A percentile compares a stretch with the other conserved stretches of the same genome.
Evolutionary conservation across 352 stramenopile genomes (phyloP).

Genomic region (Plasmopara muralis): DNA sequence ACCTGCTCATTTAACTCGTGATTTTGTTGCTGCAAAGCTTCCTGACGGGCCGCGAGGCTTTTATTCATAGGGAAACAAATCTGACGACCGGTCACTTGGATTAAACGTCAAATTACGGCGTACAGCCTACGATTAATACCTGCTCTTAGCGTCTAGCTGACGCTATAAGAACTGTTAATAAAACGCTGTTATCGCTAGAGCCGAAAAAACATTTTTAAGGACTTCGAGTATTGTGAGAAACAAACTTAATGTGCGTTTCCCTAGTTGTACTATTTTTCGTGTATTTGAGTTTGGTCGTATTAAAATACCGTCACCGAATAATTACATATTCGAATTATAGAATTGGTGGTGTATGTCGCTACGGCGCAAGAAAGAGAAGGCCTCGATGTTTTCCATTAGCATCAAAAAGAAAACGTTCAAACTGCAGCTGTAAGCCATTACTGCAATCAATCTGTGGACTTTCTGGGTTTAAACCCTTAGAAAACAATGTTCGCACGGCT

Average conservation of each 20-base stretch:
- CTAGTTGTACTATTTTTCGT: no score
- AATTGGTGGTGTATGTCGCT: neutral
- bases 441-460: neutral
- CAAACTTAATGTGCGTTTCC: neutral
- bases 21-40: constrained; percentile 54
- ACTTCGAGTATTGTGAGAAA: neutral
- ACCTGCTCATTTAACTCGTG: constrained; percentile 58
- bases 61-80: constrained; percentile 36
- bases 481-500: constrained; percentile 40
- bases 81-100: constrained; percentile 7
- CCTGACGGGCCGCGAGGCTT: constrained; percentile 48
- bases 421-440: constrained; percentile 8
- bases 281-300: no score
- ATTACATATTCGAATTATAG: no score
- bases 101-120: no score
- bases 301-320: no score
- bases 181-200: no score
- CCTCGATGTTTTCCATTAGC: constrained; percentile 29
- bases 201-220: neutral
- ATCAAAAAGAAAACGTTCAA: constrained; percentile 40
- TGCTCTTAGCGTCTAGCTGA: no score
- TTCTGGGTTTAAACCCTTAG: neutral
- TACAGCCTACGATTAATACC: no score
- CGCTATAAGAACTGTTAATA: no score
- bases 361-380: constrained; percentile 26